Conservation (phyloP, 1,284 basidiomycete species). For the Microbotryum violaceum region DNA sequence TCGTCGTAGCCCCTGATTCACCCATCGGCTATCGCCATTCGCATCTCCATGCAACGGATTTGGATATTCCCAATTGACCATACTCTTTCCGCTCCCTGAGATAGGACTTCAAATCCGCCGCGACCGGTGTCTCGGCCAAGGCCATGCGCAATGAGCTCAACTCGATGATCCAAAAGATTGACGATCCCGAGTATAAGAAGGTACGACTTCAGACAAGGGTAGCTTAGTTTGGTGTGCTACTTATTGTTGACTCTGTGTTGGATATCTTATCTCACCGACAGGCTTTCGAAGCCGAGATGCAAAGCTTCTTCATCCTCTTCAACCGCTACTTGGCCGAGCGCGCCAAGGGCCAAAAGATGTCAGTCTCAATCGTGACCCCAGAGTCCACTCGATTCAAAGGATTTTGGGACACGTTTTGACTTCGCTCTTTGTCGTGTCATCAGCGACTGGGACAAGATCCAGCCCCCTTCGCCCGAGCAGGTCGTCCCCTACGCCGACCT, state of each 20-base stretch:
- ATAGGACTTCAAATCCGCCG: slow-evolving; percentile 62
- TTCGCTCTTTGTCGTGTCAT: slow-evolving; percentile 3
- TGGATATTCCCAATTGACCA: background rate
- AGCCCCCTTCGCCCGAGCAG: slow-evolving; percentile 86
- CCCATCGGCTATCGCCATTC: background rate
- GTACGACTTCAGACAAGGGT: slow-evolving; percentile 46
- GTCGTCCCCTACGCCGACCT: slow-evolving; percentile 82
- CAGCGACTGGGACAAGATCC: slow-evolving; percentile 96
- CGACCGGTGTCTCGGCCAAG: slow-evolving; percentile 94
- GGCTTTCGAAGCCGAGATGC: slow-evolving; percentile 98
- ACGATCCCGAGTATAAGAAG: slow-evolving; percentile 72
- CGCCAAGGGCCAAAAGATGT: slow-evolving; percentile 92
- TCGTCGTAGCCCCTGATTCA: background rate
- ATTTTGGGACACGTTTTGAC: too few relatives aligned
- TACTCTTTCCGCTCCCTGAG: too few relatives aligned
- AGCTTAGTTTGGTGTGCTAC: background rate
- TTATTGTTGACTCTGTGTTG: background rate
- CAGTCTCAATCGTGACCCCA: slow-evolving; percentile 40
- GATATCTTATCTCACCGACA: background rate
- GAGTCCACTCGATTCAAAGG: background rate
- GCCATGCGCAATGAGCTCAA: slow-evolving; percentile 98
- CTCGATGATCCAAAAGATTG: slow-evolving; percentile 72
- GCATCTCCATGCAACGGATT: background rate
- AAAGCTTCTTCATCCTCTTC: slow-evolving; percentile 97
- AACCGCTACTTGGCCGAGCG: slow-evolving; percentile 94